Base-by-base conservation (phyloP, 2,329 filamentous ascomycete species). In the Arthrobotrys iridis region DNA sequence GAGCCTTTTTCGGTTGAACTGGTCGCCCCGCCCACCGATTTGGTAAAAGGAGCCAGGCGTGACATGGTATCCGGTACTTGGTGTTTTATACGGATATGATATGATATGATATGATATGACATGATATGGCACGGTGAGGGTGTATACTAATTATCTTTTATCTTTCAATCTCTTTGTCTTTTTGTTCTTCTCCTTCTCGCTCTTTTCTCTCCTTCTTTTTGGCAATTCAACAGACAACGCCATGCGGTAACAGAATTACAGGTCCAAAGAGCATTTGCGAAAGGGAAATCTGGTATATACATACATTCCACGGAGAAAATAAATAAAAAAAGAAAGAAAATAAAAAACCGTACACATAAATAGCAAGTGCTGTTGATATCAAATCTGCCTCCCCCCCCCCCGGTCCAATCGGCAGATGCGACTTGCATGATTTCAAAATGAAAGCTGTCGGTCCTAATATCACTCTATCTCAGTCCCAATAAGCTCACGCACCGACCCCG, bases 181-280 rank as follows among this genome's bases (percentile, higher is more conserved):
- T 24, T 18, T 22, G 13, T 48, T 22, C 24, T 37, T 26, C 13
- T 48, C 10, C 5, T 48, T 48, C 43, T n/a, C n/a, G n/a, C n/a
- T n/a, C n/a, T n/a, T n/a, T 45, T 30, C 45, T 30, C 22, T 43
- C 28, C 33, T 62, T 41, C 24, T 70, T 70, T 62, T 22, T 13
- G 65, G 18, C 40, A 26, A 70, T 63, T 59, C 33, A n/a, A 58
- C 40, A 71, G 71, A 62, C 52, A 75, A 68, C 71, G 71, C 71
- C 71, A 59, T 58, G 71, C 58, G 57, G 40, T 30, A 60, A 58
- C 26, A 55, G 50, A 55, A 37, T 18, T 35, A 48, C 20, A 30
- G 28, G 52, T 57, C 18, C 58, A 63, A 63, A 59, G 20, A 35
- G 48, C 48, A 55, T 7, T 22, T 55, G 48, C 28, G 22, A 41